phyloP scores from a whole-genome alignment of 257 asterid species.

The Gynochthodes officinalis region DNA sequence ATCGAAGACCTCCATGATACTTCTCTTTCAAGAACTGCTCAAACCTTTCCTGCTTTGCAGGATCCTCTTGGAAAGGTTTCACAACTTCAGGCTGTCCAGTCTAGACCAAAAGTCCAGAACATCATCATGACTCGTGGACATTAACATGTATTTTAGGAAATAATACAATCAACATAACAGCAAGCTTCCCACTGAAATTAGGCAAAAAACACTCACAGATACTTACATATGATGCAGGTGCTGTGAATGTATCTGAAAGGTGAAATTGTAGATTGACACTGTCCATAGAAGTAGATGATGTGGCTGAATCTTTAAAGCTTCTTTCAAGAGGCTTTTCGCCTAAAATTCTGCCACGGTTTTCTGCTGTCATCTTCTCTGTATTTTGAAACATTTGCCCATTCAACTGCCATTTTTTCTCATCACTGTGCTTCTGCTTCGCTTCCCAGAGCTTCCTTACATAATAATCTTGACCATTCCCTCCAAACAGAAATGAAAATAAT shows the following conservation, averaged over 20 bases:
- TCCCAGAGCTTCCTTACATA: conserved; percentile 93
- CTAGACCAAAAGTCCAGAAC: conserved; percentile 35
- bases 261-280: conserved; percentile 58
- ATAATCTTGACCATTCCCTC: conserved; percentile 79
- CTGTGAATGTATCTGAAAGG: conserved; percentile 84
- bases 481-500: conserved; percentile 66
- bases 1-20: conserved; percentile 88
- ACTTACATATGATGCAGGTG: conserved; percentile 74
- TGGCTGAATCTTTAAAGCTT: conserved; percentile 47
- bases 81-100: conserved; percentile 46
- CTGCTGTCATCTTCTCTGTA: conserved; percentile 76
- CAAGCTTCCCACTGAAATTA: conserved; percentile 4
- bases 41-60: conserved; percentile 81
- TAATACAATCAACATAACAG: background rate
- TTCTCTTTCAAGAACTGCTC: conserved; percentile 97
- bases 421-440: conserved; percentile 67
- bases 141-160: background rate
- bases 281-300: conserved; percentile 48
- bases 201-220: conserved; percentile 16
- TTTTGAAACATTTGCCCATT: conserved; percentile 37
- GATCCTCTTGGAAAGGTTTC: conserved; percentile 71
- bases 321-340: conserved; percentile 87
- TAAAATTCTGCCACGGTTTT: conserved; percentile 75
- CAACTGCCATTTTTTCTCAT: conserved; percentile 43
- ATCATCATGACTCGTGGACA: background rate